Evolutionary conservation across 1,139 yeast genomes (phyloP).

Genomic region (Starmera stellimalicola): DNA sequence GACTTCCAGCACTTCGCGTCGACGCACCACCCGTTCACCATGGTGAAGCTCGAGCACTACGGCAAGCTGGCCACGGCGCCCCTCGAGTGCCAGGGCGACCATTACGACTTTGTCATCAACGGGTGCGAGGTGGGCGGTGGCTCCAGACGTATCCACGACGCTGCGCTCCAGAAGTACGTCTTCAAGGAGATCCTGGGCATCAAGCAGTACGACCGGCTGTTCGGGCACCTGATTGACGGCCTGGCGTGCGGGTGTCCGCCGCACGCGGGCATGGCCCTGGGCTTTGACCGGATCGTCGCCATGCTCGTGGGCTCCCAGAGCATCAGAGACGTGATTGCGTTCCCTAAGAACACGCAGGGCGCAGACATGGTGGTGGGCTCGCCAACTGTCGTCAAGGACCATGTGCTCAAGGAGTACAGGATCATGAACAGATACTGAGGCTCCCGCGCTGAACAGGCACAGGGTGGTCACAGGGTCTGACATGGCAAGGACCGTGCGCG

Average conservation of each 20-base stretch:
- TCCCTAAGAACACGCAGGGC: constrained; percentile 89
- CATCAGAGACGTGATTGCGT: constrained; percentile 90
- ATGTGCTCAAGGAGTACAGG: constrained; percentile 39
- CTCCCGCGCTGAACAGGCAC: too few relatives aligned
- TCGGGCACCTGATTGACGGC: constrained; percentile 81
- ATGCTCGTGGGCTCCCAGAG: constrained; percentile 69
- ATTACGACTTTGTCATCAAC: constrained; percentile 86
- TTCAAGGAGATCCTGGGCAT: constrained; percentile 49
- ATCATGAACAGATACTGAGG: too few relatives aligned
- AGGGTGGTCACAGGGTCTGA: too few relatives aligned
- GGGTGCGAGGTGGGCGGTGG: constrained; percentile 99
- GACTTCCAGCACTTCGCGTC: constrained; percentile 41
- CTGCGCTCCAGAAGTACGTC: constrained; percentile 62
- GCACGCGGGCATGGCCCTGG: constrained; percentile 94
- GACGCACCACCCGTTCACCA: constrained; percentile 96
- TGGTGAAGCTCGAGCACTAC: constrained; percentile 71
- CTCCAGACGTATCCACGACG: constrained; percentile 87
- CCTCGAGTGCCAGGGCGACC: constrained; percentile 73
- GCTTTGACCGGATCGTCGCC: constrained; percentile 89
- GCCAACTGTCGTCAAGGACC: constrained; percentile 55
- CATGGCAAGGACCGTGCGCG: too few relatives aligned
- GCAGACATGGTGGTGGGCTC: constrained; percentile 80
- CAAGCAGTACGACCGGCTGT: constrained; percentile 48
- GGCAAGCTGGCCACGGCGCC: constrained; percentile 45
- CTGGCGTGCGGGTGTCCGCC: constrained; percentile 94